phyloP scores from a whole-genome alignment of 2,329 filamentous ascomycete genomes.

The Fusarium mexicanum region DNA sequence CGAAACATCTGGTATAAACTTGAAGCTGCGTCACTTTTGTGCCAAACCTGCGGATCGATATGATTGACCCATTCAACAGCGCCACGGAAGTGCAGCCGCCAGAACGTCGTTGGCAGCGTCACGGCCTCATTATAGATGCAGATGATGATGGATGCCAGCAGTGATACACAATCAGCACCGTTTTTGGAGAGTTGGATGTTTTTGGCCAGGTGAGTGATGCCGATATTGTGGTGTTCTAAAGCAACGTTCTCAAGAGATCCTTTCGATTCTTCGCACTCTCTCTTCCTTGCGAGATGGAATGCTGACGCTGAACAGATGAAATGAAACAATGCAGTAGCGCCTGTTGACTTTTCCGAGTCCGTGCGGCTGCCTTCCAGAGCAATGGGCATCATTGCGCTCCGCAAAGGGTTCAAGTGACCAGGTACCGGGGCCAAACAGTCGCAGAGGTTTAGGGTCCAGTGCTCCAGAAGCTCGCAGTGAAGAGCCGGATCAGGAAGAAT shows the following conservation, averaged over 20 bases:
- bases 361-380: constrained; percentile 37
- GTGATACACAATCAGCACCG: constrained; percentile 29
- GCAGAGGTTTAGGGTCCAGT: constrained; percentile 38
- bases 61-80: constrained; percentile 43
- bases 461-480: constrained; percentile 35
- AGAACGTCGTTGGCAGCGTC: constrained; percentile 36
- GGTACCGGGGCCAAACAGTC: constrained; percentile 38
- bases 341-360: constrained; percentile 31
- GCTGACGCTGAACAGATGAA: constrained; percentile 41
- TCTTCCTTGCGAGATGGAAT: constrained; percentile 34
- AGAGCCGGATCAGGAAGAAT: constrained; percentile 31
- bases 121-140: constrained; percentile 41
- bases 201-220: constrained; percentile 38
- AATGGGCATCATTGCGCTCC: constrained; percentile 39
- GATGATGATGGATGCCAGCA: constrained; percentile 36
- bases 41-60: constrained; percentile 39
- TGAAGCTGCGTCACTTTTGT: constrained; percentile 33
- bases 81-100: constrained; percentile 38
- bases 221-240: constrained; percentile 40
- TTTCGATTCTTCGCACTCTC: constrained; percentile 10
- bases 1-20: constrained; percentile 40
- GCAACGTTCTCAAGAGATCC: constrained; percentile 35
- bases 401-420: constrained; percentile 32
- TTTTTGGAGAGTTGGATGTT: constrained; percentile 40
- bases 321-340: constrained; percentile 35